A percentile compares a stretch with the other conserved stretches of the same genome.
Conservation (phyloP, 345 rosid genomes). For the Draba incana region DNA sequence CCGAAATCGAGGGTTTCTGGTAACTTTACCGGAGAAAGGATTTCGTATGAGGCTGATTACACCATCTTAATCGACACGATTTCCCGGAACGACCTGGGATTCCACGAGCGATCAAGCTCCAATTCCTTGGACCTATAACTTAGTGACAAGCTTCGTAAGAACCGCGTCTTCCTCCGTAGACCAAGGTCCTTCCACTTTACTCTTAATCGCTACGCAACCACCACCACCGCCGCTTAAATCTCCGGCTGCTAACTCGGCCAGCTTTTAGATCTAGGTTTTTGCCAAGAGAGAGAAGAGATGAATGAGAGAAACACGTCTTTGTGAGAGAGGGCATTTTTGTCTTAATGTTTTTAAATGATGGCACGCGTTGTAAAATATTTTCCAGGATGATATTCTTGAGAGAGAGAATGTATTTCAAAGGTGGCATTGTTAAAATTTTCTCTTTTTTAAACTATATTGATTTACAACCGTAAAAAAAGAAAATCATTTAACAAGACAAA, state of each 20-base stretch:
- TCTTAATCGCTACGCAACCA: slow-evolving; percentile 20
- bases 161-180: slow-evolving; percentile 80
- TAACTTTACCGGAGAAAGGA: slow-evolving; percentile 66
- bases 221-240: slow-evolving; percentile 39
- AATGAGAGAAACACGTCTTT: no score
- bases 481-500: no score
- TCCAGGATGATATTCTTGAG: no score
- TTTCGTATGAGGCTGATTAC: slow-evolving; percentile 87
- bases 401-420: no score
- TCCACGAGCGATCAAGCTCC: slow-evolving; percentile 87
- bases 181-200: slow-evolving; percentile 82
- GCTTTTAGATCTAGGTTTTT: neutral
- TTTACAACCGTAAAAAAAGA: no score
- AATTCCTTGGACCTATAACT: slow-evolving; percentile 77
- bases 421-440: no score
- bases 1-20: neutral
- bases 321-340: no score
- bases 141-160: slow-evolving; percentile 56
- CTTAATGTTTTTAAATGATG: no score
- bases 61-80: slow-evolving; percentile 86
- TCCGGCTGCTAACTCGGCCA: slow-evolving; percentile 41
- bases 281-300: no score
- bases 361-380: no score
- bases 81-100: slow-evolving; percentile 84
- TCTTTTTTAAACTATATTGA: no score